phyloP scores from a whole-genome alignment of 257 asterid genomes.

The Striga asiatica region DNA sequence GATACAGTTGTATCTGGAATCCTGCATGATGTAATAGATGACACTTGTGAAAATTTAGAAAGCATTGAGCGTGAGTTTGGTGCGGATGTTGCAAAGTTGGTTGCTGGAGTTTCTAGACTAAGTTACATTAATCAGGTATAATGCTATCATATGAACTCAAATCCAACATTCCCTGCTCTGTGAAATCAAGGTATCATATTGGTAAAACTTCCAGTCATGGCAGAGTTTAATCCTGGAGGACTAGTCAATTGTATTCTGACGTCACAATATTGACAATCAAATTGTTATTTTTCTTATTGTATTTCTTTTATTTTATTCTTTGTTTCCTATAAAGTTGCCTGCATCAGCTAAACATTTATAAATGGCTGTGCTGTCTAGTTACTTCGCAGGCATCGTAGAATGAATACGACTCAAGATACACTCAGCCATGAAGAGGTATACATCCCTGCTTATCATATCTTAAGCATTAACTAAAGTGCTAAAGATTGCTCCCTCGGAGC shows the following conservation, averaged over 20 bases:
- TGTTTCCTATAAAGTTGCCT: background rate
- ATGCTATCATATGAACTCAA: background rate
- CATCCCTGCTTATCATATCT: slow-evolving; percentile 9
- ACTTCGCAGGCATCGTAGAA: slow-evolving; percentile 87
- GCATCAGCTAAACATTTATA: slow-evolving; percentile 1
- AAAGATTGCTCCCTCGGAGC: slow-evolving; percentile 5
- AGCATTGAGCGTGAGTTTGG: slow-evolving; percentile 73
- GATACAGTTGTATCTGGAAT: slow-evolving; percentile 93
- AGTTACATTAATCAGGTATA: slow-evolving; percentile 89
- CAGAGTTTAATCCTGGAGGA: slow-evolving; percentile 2
- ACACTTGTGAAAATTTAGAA: slow-evolving; percentile 61
- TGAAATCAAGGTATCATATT: slow-evolving; percentile 1
- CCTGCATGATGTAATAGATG: slow-evolving; percentile 90
- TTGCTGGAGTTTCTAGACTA: slow-evolving; percentile 87
- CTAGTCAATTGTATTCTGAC: background rate
- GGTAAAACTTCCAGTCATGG: background rate
- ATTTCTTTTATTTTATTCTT: background rate
- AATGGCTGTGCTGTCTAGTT: slow-evolving; percentile 35
- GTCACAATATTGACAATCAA: slow-evolving; percentile 6
- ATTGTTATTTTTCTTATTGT: background rate
- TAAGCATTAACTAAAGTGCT: slow-evolving; percentile 7
- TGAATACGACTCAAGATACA: slow-evolving; percentile 48
- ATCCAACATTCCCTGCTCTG: background rate
- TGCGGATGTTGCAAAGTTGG: slow-evolving; percentile 71
- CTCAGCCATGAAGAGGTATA: slow-evolving; percentile 78